Evolutionary conservation across 75 land plant genomes (phyloP).

Genomic region (Sequoiadendron giganteum): DNA sequence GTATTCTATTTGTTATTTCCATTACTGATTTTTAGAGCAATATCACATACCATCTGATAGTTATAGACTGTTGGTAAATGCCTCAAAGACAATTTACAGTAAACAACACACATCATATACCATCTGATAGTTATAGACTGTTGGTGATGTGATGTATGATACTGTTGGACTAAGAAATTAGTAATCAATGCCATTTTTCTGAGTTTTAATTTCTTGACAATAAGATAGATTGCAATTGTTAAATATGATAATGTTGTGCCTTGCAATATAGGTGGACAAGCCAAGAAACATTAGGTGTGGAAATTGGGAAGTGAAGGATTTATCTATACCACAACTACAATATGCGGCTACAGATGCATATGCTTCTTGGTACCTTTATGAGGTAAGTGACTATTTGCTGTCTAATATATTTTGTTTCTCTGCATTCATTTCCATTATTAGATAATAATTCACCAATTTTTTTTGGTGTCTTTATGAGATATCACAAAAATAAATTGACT

Average conservation of each 20-base stretch:
- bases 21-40: slow-evolving; percentile 1
- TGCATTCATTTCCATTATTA: not conserved
- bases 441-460: not conserved
- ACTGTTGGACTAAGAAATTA: not conserved
- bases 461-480: not conserved
- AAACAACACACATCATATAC: not conserved
- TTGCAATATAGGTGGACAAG: slow-evolving; percentile 62
- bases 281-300: slow-evolving; percentile 64
- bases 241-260: not conserved
- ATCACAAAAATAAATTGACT: not conserved
- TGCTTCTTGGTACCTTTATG: slow-evolving; percentile 76
- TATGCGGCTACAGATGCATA: slow-evolving; percentile 98
- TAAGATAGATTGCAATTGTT: slow-evolving; percentile 4
- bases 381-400: slow-evolving; percentile 44
- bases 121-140: not conserved
- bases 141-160: not conserved
- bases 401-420: not conserved
- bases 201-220: not conserved
- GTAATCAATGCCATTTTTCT: not conserved
- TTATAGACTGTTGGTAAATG: not conserved
- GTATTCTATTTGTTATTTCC: not conserved
- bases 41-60: not conserved
- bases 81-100: not conserved
- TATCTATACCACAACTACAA: slow-evolving; percentile 59
- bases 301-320: slow-evolving; percentile 71